Evolutionary conservation across 2,329 filamentous ascomycete species (phyloP), one percentile per base, ranked within the genome.

Genomic region (Elsinoe necatrix): DNA sequence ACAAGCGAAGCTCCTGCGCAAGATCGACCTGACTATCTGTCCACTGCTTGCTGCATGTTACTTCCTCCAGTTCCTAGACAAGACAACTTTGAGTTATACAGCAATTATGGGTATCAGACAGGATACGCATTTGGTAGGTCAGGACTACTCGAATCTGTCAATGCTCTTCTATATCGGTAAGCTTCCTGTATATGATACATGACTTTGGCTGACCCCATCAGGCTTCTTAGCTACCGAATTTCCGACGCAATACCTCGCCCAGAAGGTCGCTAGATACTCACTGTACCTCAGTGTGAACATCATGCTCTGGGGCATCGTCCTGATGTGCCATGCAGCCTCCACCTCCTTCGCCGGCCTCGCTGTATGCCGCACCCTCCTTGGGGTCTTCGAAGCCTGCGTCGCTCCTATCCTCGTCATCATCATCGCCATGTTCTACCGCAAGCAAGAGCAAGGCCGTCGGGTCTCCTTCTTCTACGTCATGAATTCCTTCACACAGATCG

Each of bases 51-150:
- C 57, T 12, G 57, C 37, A 16, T 39, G 57, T 8, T 66, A 66
- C 41, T 65, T 66, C 47, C 59, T 61, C 14, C 68, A 69, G 29
- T 70, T 68, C 42, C 59, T 71, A 25, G 70, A 72, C 54, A 71
- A 72, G 59, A 66, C 68, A 5, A 67, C 68, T 3, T 54, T 72
- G 7, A 64, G 58, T 54, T 70, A 69, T 55, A 61, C 64, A 0
- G 63, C 67, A 3, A 62, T 71, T 31, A 69, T 71, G 68, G 69
- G 67, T 2, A 59, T 72, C 14, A 59, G 62, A 8, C 56, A 64
- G 20, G 65, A 71, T 50, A 62, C 68, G 2, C 60, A 67, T 41
- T 58, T 70, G 1, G 58, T 69, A 16, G 66, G 64, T 11, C 61
- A 65, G 34, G 61, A 62, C 29, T 62, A 62, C 47, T 62, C 58